Percentiles rank a stretch among this genome's conserved stretches.
Evolutionary conservation across 495 filamentous ascomycete species (phyloP).

Genomic region (Tuber umbilicatum): DNA sequence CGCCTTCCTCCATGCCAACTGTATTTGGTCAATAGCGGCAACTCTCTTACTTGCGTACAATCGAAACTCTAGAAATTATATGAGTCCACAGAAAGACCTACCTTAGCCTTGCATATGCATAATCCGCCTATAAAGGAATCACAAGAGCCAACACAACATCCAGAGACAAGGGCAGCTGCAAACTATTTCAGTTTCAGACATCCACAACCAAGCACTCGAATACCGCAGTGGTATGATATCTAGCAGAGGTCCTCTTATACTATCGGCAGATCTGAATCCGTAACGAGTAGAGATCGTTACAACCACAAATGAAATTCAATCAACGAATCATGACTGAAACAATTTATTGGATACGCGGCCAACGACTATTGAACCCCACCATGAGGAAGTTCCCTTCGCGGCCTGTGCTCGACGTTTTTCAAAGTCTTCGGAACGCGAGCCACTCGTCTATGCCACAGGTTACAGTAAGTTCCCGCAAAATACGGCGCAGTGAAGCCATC

Average conservation of each 20-base stretch:
- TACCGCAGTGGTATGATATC: not conserved
- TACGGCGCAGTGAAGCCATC: too few species aligned
- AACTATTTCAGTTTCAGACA: not conserved
- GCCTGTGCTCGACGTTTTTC: too few species aligned
- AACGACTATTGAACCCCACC: not conserved
- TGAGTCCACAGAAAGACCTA: not conserved
- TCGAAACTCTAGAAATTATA: not conserved
- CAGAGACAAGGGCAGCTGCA: not conserved
- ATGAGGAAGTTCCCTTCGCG: not conserved
- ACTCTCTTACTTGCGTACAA: not conserved
- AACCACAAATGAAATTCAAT: not conserved
- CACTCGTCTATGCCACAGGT: too few species aligned
- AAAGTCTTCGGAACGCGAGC: too few species aligned
- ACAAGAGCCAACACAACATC: not conserved
- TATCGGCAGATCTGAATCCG: not conserved
- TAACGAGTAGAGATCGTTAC: not conserved
- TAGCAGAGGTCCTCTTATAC: not conserved
- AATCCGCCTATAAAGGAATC: not conserved
- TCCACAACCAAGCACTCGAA: slow-evolving; percentile 1
- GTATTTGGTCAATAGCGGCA: not conserved
- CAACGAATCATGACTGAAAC: not conserved
- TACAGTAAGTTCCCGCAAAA: too few species aligned
- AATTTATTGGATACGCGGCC: not conserved
- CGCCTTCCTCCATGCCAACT: not conserved
- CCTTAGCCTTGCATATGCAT: not conserved